These are phyloP conservation scores for Globisporangium uncinulatum DNA, from an alignment of 352 stramenopile species.

Conservation along the genomic window DNA sequence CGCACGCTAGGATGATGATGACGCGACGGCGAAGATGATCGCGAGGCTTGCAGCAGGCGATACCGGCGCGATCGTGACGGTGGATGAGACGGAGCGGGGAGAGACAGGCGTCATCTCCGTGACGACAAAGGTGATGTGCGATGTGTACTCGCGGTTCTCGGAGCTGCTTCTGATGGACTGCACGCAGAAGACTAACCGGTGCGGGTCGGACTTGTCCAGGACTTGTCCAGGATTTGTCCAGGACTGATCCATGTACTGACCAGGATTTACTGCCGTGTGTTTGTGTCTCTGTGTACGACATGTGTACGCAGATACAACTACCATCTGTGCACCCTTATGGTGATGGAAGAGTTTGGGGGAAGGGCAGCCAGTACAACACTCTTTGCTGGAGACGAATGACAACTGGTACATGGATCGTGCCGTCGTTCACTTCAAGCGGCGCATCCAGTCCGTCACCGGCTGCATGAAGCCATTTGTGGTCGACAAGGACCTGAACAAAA, in stretches of 20 bases:
- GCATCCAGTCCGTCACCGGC: conserved; percentile 1
- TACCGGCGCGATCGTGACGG: background rate
- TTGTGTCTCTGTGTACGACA: no score
- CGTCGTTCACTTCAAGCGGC: conserved; percentile 12
- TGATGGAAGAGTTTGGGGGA: conserved; percentile 16
- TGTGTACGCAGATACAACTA: conserved; percentile 16
- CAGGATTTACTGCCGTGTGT: no score
- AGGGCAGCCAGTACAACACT: conserved; percentile 12
- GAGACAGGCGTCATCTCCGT: conserved; percentile 15
- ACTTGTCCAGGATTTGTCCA: no score
- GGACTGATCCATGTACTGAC: no score
- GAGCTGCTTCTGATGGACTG: conserved; percentile 15
- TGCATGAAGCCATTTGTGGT: conserved; percentile 18
- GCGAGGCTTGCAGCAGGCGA: background rate
- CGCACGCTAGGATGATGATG: no score
- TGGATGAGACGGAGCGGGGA: conserved; percentile 3
- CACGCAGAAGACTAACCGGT: conserved; percentile 20
- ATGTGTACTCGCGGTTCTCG: conserved; percentile 3
- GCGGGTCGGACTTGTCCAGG: background rate
- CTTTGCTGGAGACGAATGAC: conserved; percentile 11
- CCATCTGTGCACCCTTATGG: conserved; percentile 17
- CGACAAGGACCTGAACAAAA: conserved; percentile 25
- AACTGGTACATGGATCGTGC: conserved; percentile 19
- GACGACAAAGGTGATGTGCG: conserved; percentile 3
- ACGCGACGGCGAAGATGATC: no score